Conservation (phyloP, 805 yeast genomes). For the Priceomyces castillae region DNA sequence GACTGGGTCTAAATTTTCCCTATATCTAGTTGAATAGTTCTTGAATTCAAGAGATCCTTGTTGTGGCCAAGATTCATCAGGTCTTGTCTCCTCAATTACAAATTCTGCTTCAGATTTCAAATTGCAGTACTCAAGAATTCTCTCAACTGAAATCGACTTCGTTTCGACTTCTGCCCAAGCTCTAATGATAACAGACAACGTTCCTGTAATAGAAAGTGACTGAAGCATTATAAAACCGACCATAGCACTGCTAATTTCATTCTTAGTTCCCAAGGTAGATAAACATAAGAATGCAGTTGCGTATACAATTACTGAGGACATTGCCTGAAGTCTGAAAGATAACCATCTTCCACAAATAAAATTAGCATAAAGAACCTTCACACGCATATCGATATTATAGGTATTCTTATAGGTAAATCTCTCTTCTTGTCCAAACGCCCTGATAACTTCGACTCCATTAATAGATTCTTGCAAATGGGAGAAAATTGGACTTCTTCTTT, state of each 20-base stretch:
- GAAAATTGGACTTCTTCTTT: conserved; percentile 72
- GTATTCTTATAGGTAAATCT: conserved; percentile 36
- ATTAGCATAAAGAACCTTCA: conserved; percentile 20
- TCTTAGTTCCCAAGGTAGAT: conserved; percentile 20
- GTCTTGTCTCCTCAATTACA: conserved; percentile 31
- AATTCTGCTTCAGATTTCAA: conserved; percentile 45
- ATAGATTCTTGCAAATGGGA: conserved; percentile 82
- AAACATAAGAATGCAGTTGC: conserved; percentile 26
- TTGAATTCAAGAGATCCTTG: conserved; percentile 65
- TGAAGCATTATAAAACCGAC: conserved; percentile 39
- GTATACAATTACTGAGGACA: conserved; percentile 33
- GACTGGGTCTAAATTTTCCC: conserved; percentile 77
- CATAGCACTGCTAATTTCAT: conserved; percentile 29
- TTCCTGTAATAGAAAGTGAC: conserved; percentile 29
- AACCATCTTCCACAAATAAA: conserved; percentile 34
- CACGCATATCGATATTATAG: conserved; percentile 23
- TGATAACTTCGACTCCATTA: conserved; percentile 71
- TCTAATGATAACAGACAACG: conserved; percentile 31
- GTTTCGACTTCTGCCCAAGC: conserved; percentile 36
- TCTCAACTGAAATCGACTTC: conserved; percentile 33
- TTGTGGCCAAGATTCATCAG: conserved; percentile 65
- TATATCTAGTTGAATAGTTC: conserved; percentile 78
- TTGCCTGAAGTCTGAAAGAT: conserved; percentile 34
- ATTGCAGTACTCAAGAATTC: conserved; percentile 36
- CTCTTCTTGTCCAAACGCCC: conserved; percentile 67